A percentile compares a stretch with the other conserved stretches of the same genome.
Conservation (phyloP, 179 eudicot genomes). For the Beta lomatogona region DNA sequence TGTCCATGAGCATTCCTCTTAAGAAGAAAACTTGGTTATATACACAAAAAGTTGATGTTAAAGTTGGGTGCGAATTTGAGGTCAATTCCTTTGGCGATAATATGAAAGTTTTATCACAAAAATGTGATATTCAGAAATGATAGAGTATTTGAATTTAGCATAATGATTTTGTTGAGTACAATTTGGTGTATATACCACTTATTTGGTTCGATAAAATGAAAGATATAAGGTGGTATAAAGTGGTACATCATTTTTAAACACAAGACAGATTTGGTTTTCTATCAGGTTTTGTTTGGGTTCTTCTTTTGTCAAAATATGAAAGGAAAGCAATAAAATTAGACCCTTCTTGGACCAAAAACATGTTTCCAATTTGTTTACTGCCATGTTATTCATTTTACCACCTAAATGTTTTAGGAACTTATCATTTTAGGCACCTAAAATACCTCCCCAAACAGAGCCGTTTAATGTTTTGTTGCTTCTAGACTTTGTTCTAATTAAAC, state of each 20-base stretch:
- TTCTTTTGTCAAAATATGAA: background rate
- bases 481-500: background rate
- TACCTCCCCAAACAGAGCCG: no score
- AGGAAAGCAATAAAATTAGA: no score
- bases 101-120: slow-evolving; percentile 40
- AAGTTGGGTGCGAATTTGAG: slow-evolving; percentile 48
- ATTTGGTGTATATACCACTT: background rate
- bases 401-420: no score
- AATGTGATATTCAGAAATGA: slow-evolving; percentile 32
- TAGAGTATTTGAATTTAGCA: no score
- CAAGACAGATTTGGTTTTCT: no score
- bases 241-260: no score
- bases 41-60: slow-evolving; percentile 21
- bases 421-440: no score
- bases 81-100: slow-evolving; percentile 30
- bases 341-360: background rate
- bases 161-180: background rate
- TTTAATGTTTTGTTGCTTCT: background rate
- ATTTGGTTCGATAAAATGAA: background rate
- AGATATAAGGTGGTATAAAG: no score
- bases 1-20: slow-evolving; percentile 31
- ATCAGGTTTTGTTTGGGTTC: background rate
- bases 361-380: background rate
- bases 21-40: slow-evolving; percentile 46
- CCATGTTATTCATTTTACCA: no score